These are phyloP conservation scores for Chlorociboria aeruginascens DNA, from an alignment of 495 filamentous ascomycete genomes.

Conservation along the genomic window DNA sequence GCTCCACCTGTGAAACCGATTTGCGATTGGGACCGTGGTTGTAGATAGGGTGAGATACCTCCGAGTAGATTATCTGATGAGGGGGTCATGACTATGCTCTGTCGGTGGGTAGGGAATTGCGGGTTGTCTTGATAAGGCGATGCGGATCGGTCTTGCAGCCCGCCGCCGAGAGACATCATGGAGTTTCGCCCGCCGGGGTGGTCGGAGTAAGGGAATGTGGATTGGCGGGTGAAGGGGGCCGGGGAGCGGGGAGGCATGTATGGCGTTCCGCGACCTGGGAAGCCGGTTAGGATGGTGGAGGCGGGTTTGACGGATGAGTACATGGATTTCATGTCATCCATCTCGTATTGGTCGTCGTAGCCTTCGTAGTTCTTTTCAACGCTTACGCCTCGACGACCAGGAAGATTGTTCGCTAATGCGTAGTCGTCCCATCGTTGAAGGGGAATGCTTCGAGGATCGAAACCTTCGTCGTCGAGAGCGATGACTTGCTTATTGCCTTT, in stretches of 20 bases:
- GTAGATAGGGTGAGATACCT: conserved; percentile 8
- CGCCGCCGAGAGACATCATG: conserved; percentile 36
- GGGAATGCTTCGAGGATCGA: conserved; percentile 84
- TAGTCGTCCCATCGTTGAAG: conserved; percentile 97
- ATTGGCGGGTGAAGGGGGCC: conserved; percentile 41
- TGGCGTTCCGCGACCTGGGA: conserved; percentile 49
- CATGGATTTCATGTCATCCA: conserved; percentile 95
- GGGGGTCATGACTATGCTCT: conserved; percentile 14
- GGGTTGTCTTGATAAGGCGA: conserved; percentile 39
- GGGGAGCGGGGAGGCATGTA: conserved; percentile 79
- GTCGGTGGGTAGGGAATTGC: conserved; percentile 12
- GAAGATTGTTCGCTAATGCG: conserved; percentile 78
- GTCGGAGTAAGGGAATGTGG: conserved; percentile 24
- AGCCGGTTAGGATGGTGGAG: conserved; percentile 81
- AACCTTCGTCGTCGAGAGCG: conserved; percentile 75
- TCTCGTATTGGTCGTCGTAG: conserved; percentile 71
- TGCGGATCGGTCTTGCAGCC: conserved; percentile 20
- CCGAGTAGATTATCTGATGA: conserved; percentile 13
- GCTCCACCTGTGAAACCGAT: conserved; percentile 28
- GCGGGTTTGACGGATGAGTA: conserved; percentile 93
- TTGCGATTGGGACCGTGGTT: conserved; percentile 30
- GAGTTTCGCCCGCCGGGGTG: conserved; percentile 21
- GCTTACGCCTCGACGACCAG: conserved; percentile 68
- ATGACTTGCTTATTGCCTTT: conserved; percentile 81
- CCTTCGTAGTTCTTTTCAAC: conserved; percentile 52